Conservation (phyloP, 2,329 filamentous ascomycete genomes). For the Calonectria leucothoes region DNA sequence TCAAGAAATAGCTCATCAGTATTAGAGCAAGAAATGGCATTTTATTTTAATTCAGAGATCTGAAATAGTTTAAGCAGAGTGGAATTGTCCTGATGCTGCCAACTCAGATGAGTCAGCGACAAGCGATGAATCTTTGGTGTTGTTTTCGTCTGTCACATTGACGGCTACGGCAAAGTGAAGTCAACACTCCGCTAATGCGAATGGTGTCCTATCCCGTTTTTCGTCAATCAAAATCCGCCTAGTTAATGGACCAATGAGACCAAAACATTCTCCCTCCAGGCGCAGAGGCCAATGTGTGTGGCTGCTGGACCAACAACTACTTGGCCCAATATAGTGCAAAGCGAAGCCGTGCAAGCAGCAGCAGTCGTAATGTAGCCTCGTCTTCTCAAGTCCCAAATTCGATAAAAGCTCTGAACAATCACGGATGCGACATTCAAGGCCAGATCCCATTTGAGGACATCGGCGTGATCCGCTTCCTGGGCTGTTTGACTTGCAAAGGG, state of each 20-base stretch:
- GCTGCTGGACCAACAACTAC: background rate
- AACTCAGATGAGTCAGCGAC: no score
- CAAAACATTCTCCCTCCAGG: background rate
- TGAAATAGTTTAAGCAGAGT: no score
- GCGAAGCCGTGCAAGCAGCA: background rate
- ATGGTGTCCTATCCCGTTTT: no score
- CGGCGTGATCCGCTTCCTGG: background rate
- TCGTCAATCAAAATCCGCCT: no score
- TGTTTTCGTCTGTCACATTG: no score
- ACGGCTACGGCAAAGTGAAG: no score
- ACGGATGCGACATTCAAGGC: background rate
- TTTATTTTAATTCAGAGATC: no score
- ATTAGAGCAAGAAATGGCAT: no score
- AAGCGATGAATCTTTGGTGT: no score
- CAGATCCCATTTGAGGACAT: background rate
- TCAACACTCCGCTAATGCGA: no score
- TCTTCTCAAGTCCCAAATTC: background rate
- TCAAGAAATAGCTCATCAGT: no score
- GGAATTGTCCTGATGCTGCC: no score
- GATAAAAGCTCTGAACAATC: background rate
- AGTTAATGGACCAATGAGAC: background rate
- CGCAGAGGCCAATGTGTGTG: background rate
- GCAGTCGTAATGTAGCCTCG: background rate
- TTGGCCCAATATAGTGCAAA: background rate
- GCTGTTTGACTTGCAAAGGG: background rate